Conservation (phyloP, 345 rosid genomes). For the Passiflora organensis region DNA sequence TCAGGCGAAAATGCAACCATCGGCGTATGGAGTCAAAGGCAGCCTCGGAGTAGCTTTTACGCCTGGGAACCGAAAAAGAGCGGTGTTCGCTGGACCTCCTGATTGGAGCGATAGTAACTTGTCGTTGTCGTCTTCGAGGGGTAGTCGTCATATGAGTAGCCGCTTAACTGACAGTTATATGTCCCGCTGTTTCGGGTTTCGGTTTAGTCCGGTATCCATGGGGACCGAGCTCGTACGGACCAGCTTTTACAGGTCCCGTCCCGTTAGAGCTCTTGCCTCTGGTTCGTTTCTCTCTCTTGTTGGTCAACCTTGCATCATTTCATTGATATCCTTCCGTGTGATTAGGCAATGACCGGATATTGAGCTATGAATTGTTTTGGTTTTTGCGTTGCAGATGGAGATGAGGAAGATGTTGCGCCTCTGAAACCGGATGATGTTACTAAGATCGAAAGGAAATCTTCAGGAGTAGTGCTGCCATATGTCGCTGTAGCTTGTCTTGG, state of each 20-base stretch:
- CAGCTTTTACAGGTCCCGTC: conserved; percentile 33
- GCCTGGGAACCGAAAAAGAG: conserved; percentile 28
- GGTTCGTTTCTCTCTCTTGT: conserved; percentile 38
- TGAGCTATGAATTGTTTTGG: neutral
- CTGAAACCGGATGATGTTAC: neutral
- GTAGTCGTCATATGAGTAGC: too few relatives aligned
- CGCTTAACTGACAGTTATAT: neutral
- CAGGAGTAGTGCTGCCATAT: conserved; percentile 78
- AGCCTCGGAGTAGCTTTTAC: conserved; percentile 30
- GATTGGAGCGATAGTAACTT: too few relatives aligned
- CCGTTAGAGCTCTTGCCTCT: conserved; percentile 54
- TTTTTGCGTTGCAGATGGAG: neutral
- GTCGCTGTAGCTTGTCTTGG: conserved; percentile 96
- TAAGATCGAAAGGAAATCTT: conserved; percentile 42
- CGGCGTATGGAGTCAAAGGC: conserved; percentile 31
- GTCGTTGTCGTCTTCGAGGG: too few relatives aligned
- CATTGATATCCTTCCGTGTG: too few relatives aligned
- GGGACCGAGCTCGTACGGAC: conserved; percentile 62
- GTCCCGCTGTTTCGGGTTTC: conserved; percentile 33
- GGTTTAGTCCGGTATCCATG: conserved; percentile 37
- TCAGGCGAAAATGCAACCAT: conserved; percentile 50
- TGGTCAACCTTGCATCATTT: too few relatives aligned
- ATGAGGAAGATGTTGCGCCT: conserved; percentile 6
- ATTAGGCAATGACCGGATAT: too few relatives aligned
- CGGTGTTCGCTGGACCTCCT: too few relatives aligned